Base-by-base conservation (phyloP, 75 land plant species). In the Picea sitchensis region DNA sequence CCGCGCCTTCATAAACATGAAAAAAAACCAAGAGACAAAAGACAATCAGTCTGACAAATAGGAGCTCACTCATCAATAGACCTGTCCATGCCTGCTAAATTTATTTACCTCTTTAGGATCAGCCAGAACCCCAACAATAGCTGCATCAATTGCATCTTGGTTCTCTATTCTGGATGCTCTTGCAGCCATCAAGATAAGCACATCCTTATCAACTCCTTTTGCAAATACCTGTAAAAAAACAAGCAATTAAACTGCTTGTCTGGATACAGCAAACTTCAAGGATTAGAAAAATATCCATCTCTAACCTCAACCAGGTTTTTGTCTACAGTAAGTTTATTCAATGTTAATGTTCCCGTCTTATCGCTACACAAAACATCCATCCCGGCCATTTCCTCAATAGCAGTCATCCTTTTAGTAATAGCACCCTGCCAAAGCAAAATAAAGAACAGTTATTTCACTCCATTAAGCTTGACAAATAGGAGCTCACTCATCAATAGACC, bases 331-430 rank as follows among this genome's bases (percentile, higher is more conserved):
- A 92, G 88, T 78, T 88, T 90, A 89, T 92, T 92, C 76, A 94
- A 84, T 57, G 96, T 94, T 75, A 92, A 88, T 21, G 95, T 94
- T 4, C 95, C 96, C 3, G 98, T 93, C 79, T 93, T 95, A 77
- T 93, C 96, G 82, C 96, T 92, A 82, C 96, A 94, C 9, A 92
- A 78, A 12, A 94, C 95, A 81, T 92, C 95, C 95, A 92, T 94
- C 13, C 98, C 96, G 3, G 96, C 96, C 98, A 95, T 95, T 74
- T 95, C 98, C 78, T 95, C 98, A 80, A 95, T 95, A 59, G 98
- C 98, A 30, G 98, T 95, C 98, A 95, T 93, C 69, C 98, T 87
- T 82, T 95, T 95, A 60, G 98, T 95, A 85, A 95, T 95, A 81
- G 98, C 98, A 9, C 98, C 98, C 83, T 95, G 96, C 17, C 1